phyloP scores from a whole-genome alignment of 192 early-diverging fungal species.

The Borealophlyctis nickersoniae region DNA sequence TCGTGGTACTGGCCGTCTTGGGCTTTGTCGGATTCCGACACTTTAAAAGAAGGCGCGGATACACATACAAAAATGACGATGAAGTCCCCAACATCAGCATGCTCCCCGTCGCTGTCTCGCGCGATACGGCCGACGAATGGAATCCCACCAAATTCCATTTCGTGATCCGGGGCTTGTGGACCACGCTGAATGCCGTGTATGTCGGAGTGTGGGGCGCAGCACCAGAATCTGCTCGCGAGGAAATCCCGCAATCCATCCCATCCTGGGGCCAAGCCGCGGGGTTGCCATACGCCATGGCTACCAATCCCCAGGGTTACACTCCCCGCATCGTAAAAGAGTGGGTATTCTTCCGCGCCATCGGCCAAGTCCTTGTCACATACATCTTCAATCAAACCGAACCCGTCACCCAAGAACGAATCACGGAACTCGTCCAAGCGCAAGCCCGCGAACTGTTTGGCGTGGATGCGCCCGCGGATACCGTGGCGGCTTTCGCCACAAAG shows the following conservation, averaged over 20 bases:
- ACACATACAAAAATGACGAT: neutral
- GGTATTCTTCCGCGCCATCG: neutral
- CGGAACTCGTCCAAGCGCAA: neutral
- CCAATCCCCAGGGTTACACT: neutral
- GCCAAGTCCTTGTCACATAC: neutral
- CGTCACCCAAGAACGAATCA: neutral
- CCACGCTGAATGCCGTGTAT: neutral
- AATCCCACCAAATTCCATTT: slow-evolving; percentile 2
- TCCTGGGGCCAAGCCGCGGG: neutral
- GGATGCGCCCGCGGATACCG: neutral
- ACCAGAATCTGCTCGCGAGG: neutral
- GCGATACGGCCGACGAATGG: neutral
- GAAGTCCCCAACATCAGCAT: neutral
- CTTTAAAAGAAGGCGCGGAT: neutral
- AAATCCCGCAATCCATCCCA: neutral
- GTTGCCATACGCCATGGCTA: neutral
- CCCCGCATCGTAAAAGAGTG: neutral
- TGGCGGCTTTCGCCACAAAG: neutral
- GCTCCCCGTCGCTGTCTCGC: neutral
- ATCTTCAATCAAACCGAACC: neutral
- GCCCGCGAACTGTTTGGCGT: neutral
- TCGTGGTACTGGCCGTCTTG: neutral
- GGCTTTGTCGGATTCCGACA: neutral
- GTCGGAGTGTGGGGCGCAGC: neutral
- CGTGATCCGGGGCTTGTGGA: neutral